Percentiles rank a stretch among this genome's conserved stretches.
These are phyloP conservation scores for Berberis thunbergii DNA, from an alignment of 164 flowering plant species.

Conservation along the genomic window DNA sequence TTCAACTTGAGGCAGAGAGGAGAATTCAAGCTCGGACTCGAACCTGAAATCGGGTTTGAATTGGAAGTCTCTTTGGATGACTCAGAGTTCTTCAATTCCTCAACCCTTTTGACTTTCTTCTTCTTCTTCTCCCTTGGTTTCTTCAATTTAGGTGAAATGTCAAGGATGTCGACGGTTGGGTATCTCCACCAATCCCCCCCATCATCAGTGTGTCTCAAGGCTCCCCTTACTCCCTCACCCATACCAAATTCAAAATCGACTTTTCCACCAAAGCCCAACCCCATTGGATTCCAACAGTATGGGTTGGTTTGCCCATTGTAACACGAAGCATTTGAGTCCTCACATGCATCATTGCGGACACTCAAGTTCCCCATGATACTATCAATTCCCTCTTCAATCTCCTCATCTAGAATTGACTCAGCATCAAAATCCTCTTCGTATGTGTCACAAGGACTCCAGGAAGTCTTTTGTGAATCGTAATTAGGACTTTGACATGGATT, in stretches of 20 bases:
- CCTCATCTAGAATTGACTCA: constrained; percentile 73
- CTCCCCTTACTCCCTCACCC: constrained; percentile 8
- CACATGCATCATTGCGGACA: constrained; percentile 17
- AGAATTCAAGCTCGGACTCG: constrained; percentile 2
- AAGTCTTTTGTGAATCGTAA: constrained; percentile 17
- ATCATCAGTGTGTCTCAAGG: constrained; percentile 40
- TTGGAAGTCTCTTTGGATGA: constrained; percentile 1
- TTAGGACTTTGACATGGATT: constrained; percentile 22
- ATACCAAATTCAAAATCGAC: constrained; percentile 33
- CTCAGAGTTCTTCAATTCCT: constrained; percentile 17
- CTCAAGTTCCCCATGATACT: constrained; percentile 64
- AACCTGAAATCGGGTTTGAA: not conserved
- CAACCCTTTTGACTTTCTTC: constrained; percentile 25
- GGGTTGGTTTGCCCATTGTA: not conserved
- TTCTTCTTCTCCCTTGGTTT: constrained; percentile 35
- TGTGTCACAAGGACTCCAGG: constrained; percentile 10
- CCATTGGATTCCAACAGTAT: constrained; percentile 31
- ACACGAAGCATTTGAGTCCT: constrained; percentile 1
- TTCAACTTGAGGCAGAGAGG: constrained; percentile 52
- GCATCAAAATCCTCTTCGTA: constrained; percentile 61
- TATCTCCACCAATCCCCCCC: constrained; percentile 54
- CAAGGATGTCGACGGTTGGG: constrained; percentile 47
- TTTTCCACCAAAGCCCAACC: constrained; percentile 36
- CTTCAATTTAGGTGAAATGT: constrained; percentile 52
- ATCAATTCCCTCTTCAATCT: constrained; percentile 70